Base-by-base conservation (phyloP, 345 rosid genomes). In the Citrus unshiu region DNA sequence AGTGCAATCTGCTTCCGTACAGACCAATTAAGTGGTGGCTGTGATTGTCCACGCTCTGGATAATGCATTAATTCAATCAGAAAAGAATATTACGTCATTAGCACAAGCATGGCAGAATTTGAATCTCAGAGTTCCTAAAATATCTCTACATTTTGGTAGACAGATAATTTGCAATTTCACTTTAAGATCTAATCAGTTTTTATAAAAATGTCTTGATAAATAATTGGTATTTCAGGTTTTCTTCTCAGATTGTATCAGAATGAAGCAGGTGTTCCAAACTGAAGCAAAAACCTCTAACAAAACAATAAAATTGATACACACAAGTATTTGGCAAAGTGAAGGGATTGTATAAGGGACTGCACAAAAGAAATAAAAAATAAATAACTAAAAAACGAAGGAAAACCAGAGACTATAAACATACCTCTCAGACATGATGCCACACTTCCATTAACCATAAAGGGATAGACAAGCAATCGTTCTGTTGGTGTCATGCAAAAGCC, bases 401-500 rank as follows among this genome's bases (percentile, higher is more conserved):
- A 39, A 29, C n/a, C 22, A 61, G 25, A 60, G 32, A 59, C 32
- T 63, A 75, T 51, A 73, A 66, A 76, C 39, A 34, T 86, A 95
- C 98, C 98, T 89, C 97, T 88, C 80, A 95, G 86, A 83, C 98
- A 93, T 43, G 98, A 95, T 79, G 98, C 97, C 9, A 92, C 98
- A 85, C 98, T 95, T 86, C 98, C 98, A 85, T 95, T 92, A 82
- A 35, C 83, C 98, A 95, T 95, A 72, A 16, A 95, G 32, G 98
- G 98, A 85, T 95, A 95, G 66, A 95, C 95, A 69, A 95, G 93
- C 78, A 95, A 81, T 75, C 98, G 88, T 80, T 95, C 98, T 5
- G 98, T 95, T 18, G 95, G 95, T 8, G 98, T 92, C 95, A 95
- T 93, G 88, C 98, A 95, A 89, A 95, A 95, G 56, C 98, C 98